These are phyloP conservation scores for Carex scoparia DNA, from an alignment of 176 grass and related monocot species.

Conservation along the genomic window DNA sequence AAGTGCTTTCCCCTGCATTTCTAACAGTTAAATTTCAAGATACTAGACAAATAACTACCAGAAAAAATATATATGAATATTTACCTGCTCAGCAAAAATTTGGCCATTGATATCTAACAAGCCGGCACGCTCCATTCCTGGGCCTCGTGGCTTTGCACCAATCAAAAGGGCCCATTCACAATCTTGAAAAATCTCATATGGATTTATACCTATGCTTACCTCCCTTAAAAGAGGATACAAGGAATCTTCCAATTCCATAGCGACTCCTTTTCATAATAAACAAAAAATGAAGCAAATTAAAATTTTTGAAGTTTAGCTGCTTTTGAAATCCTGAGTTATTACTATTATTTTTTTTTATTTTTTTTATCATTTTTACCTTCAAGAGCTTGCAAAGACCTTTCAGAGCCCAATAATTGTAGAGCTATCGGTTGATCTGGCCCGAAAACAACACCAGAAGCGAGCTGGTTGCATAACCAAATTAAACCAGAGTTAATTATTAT, in stretches of 20 bases:
- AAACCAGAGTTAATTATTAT: no score
- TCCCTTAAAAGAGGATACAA: constrained; percentile 89
- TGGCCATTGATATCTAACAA: constrained; percentile 94
- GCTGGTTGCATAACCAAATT: constrained; percentile 33
- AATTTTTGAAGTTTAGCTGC: background rate
- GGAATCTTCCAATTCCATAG: constrained; percentile 97
- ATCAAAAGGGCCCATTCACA: constrained; percentile 93
- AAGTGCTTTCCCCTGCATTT: constrained; percentile 88
- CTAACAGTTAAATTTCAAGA: constrained; percentile 29
- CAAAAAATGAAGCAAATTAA: constrained; percentile 19
- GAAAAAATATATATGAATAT: background rate
- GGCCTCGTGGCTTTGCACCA: constrained; percentile 91
- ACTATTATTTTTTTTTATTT: background rate
- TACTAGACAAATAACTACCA: constrained; percentile 5
- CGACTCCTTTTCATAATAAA: constrained; percentile 56
- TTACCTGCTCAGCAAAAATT: constrained; percentile 88
- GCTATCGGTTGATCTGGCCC: constrained; percentile 84
- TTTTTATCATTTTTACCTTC: constrained; percentile 45
- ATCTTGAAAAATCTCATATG: constrained; percentile 70
- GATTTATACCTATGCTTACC: constrained; percentile 84
- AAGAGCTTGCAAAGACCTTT: constrained; percentile 84
- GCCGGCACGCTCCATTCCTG: constrained; percentile 83
- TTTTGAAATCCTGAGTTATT: background rate
- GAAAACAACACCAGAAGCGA: constrained; percentile 94
- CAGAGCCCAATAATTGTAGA: constrained; percentile 78